Evolutionary conservation across 352 stramenopile genomes (phyloP), one percentile per base, ranked within the genome.

Genomic region (Pythium folliculosum): DNA sequence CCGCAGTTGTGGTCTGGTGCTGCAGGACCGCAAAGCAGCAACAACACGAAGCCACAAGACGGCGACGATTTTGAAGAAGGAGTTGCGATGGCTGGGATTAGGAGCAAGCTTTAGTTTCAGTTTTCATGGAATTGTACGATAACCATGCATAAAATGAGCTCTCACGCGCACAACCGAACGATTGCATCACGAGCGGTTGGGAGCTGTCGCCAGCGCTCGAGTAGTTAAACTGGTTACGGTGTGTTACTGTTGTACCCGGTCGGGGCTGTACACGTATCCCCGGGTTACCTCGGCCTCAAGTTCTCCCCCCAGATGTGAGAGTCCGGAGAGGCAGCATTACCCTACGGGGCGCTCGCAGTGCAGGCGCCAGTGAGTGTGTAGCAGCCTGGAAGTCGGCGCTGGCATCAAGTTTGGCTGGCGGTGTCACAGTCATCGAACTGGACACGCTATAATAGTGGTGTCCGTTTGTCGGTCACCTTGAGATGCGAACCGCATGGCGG

Each of bases 191-290:
- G 2, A 47, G 14, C 1, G 27, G 8, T 47, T 47, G 14, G 40
- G 40, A 21, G 50, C 50, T 56, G 50, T 23, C 50, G 50, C 50
- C 50, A 56, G 40, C 6, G 40, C 25, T 32, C 17, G 19, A 56
- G 16, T 56, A 56, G 50, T 35, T 23, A 56, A 56, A 56, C 45
- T 52, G 45, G 45, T 52, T 52, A 52, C 45, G 22, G 44, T 25
- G 19, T 30, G 45, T 52, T 52, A 52, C 45, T 25, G 19, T 30
- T 12, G 30, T 52, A 52, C 45, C 22, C 1, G 22, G 5, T 19
- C 45, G 14, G 2, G 1, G 45, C 45, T 52, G 49, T 56, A 56
- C 49, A 56, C 49, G 49, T 38, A 56, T 56, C 49, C 49, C 25
- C 14, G 13, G 49, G 19, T 47, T 47, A 47, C 40, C 17, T 47